These are phyloP conservation scores for Boletus huronensis DNA, from an alignment of 768 basidiomycete genomes.

Conservation along the genomic window DNA sequence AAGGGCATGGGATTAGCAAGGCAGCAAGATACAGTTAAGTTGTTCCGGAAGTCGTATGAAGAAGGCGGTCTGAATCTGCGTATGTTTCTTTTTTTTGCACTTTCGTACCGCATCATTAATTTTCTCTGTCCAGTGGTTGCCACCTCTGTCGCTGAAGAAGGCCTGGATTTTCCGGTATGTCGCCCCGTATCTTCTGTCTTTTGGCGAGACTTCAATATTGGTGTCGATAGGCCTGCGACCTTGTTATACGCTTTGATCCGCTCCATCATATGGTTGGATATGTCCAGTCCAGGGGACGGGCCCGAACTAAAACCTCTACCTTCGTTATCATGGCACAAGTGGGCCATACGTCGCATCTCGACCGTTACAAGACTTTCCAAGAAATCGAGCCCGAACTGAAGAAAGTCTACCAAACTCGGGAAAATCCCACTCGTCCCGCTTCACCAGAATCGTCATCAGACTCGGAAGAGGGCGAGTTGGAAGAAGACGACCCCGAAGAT, in stretches of 20 bases:
- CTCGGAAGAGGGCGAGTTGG: slow-evolving; percentile 35
- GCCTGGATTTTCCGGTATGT: slow-evolving; percentile 80
- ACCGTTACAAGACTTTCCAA: slow-evolving; percentile 56
- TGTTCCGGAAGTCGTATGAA: slow-evolving; percentile 67
- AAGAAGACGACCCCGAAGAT: slow-evolving; percentile 52
- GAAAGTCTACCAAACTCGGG: slow-evolving; percentile 54
- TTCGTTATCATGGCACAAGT: slow-evolving; percentile 81
- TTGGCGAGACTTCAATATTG: background rate
- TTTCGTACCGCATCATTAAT: background rate
- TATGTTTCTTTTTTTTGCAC: slow-evolving; percentile 35
- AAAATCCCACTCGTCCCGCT: slow-evolving; percentile 30
- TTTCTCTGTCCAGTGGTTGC: slow-evolving; percentile 54
- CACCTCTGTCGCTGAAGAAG: slow-evolving; percentile 89
- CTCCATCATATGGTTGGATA: slow-evolving; percentile 83
- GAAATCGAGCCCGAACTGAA: slow-evolving; percentile 64
- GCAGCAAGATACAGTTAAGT: slow-evolving; percentile 57
- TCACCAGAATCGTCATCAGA: slow-evolving; percentile 27
- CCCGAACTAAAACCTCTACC: slow-evolving; percentile 69
- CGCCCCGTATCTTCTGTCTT: background rate
- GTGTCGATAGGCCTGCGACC: slow-evolving; percentile 70
- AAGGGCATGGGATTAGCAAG: slow-evolving; percentile 50
- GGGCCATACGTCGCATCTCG: slow-evolving; percentile 50
- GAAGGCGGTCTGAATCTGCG: slow-evolving; percentile 63
- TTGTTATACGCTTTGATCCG: slow-evolving; percentile 82
- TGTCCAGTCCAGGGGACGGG: slow-evolving; percentile 85